A percentile compares a stretch with the other conserved stretches of the same genome.
phyloP scores from a whole-genome alignment of 192 early-diverging fungal species.

The Phlyctochytrium bullatum region DNA sequence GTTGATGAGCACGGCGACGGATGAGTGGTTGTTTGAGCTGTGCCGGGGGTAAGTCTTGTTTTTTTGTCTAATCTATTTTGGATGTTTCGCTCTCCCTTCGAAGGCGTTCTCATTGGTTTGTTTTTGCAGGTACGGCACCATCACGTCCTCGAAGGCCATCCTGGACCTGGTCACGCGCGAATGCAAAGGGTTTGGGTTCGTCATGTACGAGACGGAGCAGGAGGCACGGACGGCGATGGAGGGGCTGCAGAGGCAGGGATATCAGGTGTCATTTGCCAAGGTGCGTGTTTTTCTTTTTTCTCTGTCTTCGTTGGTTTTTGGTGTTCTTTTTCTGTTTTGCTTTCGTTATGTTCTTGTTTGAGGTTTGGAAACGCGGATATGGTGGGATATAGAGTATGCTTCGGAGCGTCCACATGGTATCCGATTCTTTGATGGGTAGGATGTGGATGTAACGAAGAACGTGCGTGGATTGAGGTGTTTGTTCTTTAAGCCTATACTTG shows the following conservation, averaged over 20 bases:
- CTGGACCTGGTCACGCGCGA: slow-evolving; percentile 73
- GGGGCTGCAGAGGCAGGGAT: slow-evolving; percentile 62
- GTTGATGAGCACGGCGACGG: slow-evolving; percentile 63
- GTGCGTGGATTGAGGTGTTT: no score
- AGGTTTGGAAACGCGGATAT: no score
- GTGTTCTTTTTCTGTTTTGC: no score
- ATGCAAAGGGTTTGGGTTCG: slow-evolving; percentile 90
- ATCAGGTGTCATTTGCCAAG: slow-evolving; percentile 74
- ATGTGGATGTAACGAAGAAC: no score
- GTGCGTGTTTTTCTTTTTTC: slow-evolving; percentile 34
- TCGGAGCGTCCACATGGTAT: no score
- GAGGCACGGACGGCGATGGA: slow-evolving; percentile 68
- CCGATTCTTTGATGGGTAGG: no score
- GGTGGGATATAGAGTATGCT: no score
- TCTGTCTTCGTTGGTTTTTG: no score
- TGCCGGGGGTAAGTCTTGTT: slow-evolving; percentile 54
- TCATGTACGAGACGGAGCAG: slow-evolving; percentile 72
- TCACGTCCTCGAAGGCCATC: slow-evolving; percentile 81
- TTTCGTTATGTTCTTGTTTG: no score
- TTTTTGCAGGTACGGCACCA: slow-evolving; percentile 57
- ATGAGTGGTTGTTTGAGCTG: slow-evolving; percentile 63
- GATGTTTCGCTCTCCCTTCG: neutral
- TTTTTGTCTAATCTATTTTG: slow-evolving; percentile 8
- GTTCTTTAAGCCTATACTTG: no score
- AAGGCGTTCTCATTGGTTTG: neutral